Evolutionary conservation across 768 basidiomycete species (phyloP).

Genomic region (Exidia glandulosa): DNA sequence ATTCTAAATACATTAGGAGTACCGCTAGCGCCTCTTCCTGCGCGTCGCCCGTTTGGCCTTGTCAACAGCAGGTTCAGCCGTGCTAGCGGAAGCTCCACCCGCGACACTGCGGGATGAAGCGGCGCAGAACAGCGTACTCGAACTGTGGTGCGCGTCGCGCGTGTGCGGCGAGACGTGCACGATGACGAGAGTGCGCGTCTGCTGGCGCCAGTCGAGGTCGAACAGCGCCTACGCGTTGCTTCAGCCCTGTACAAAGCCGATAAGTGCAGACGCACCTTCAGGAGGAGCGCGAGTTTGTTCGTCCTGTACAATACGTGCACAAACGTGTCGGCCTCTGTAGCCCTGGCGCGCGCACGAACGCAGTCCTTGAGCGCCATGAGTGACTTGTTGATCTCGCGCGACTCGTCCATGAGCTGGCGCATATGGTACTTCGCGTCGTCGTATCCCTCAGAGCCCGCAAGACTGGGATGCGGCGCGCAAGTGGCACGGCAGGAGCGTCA

Average conservation of each 20-base stretch:
- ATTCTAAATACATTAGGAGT: no score
- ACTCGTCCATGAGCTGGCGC: constrained; percentile 25
- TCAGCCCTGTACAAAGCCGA: background rate
- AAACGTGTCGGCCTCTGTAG: constrained; percentile 24
- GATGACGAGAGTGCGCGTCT: constrained; percentile 21
- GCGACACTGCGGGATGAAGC: constrained; percentile 21
- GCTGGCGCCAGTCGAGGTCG: constrained; percentile 23
- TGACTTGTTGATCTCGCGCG: constrained; percentile 25
- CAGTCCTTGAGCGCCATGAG: constrained; percentile 28
- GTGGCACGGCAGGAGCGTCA: no score
- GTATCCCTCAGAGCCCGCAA: constrained; percentile 26
- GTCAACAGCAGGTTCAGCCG: no score
- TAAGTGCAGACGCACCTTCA: constrained; percentile 14
- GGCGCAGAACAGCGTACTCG: constrained; percentile 25
- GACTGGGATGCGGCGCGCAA: constrained; percentile 8
- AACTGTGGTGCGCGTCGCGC: constrained; percentile 22
- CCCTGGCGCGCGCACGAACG: constrained; percentile 26
- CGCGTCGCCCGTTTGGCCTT: no score
- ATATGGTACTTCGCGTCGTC: constrained; percentile 26
- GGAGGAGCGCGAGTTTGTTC: constrained; percentile 25
- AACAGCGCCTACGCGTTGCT: constrained; percentile 19
- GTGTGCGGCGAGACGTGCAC: constrained; percentile 28
- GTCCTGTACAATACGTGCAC: constrained; percentile 26
- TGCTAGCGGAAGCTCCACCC: no score
- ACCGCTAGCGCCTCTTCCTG: no score